These are phyloP conservation scores for Quercus mongolica DNA, from an alignment of 306 rosid genomes.

Conservation along the genomic window DNA sequence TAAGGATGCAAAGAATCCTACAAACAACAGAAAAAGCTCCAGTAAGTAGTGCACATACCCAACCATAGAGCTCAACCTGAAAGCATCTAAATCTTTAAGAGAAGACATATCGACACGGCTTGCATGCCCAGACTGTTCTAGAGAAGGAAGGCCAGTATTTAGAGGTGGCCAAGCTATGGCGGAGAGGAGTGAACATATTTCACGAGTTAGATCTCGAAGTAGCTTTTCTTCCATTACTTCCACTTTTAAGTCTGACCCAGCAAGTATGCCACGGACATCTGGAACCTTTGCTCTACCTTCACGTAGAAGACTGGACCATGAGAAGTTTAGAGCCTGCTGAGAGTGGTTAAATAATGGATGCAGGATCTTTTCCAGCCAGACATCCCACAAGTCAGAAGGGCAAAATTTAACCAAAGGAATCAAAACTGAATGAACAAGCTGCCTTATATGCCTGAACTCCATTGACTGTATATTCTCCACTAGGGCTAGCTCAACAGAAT, in stretches of 20 bases:
- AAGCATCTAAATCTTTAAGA: conserved; percentile 68
- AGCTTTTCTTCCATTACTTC: conserved; percentile 96
- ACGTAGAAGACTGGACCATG: conserved; percentile 85
- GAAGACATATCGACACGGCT: conserved; percentile 58
- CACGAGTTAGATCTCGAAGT: conserved; percentile 86
- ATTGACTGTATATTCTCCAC: conserved; percentile 90
- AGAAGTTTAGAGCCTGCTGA: conserved; percentile 67
- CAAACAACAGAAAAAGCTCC: conserved; percentile 17
- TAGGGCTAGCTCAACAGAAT: conserved; percentile 66
- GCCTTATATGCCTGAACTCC: conserved; percentile 95
- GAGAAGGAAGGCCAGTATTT: conserved; percentile 73
- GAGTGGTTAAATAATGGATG: conserved; percentile 68
- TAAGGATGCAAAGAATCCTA: conserved; percentile 3
- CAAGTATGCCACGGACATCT: conserved; percentile 58
- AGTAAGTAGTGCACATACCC: conserved; percentile 58
- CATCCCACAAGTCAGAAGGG: conserved; percentile 81
- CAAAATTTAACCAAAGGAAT: conserved; percentile 82
- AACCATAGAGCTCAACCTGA: conserved; percentile 72
- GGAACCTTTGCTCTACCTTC: conserved; percentile 95
- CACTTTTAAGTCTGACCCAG: conserved; percentile 80
- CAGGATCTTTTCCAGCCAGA: conserved; percentile 86
- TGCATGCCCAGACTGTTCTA: conserved; percentile 88
- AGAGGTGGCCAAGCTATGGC: conserved; percentile 67
- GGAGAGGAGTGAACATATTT: conserved; percentile 72
- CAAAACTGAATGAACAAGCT: conserved; percentile 79